Conservation (phyloP, 2,329 filamentous ascomycete genomes). For the Alternaria infectoria region DNA sequence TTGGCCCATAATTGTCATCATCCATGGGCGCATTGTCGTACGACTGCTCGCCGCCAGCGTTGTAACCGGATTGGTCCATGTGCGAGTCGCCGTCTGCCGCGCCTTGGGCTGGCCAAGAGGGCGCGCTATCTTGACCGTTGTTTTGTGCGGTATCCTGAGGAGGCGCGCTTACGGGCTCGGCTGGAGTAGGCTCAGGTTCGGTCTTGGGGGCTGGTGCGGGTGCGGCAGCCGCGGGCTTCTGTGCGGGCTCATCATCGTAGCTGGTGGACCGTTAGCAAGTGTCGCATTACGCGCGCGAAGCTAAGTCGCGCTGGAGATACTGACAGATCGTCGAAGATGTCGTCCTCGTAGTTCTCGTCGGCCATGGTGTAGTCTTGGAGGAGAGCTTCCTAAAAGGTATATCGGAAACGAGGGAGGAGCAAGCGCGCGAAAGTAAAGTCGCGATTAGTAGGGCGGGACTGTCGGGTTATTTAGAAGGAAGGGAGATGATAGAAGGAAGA, state of each 20-base stretch:
- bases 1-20: constrained; percentile 56
- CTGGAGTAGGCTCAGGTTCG: constrained; percentile 29
- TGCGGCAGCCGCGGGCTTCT: constrained; percentile 36
- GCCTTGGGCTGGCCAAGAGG: constrained; percentile 26
- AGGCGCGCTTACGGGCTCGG: constrained; percentile 25
- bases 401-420: background rate
- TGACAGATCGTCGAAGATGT: constrained; percentile 95
- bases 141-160: constrained; percentile 23
- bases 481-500: constrained; percentile 26
- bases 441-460: background rate
- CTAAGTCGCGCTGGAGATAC: constrained; percentile 46
- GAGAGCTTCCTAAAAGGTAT: background rate
- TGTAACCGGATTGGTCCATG: constrained; percentile 39
- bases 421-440: background rate
- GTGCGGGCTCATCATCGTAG: constrained; percentile 49
- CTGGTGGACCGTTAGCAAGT: constrained; percentile 36
- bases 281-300: background rate
- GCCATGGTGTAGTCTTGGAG: constrained; percentile 62
- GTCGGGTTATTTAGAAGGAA: background rate
- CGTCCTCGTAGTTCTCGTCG: constrained; percentile 87
- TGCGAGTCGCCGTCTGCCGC: constrained; percentile 34
- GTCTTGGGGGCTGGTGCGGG: constrained; percentile 24
- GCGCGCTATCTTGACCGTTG: constrained; percentile 18
- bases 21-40: constrained; percentile 41
- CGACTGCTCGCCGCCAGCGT: constrained; percentile 38